Conservation (phyloP, 441 rosid species). For the Mallotus repandus region DNA sequence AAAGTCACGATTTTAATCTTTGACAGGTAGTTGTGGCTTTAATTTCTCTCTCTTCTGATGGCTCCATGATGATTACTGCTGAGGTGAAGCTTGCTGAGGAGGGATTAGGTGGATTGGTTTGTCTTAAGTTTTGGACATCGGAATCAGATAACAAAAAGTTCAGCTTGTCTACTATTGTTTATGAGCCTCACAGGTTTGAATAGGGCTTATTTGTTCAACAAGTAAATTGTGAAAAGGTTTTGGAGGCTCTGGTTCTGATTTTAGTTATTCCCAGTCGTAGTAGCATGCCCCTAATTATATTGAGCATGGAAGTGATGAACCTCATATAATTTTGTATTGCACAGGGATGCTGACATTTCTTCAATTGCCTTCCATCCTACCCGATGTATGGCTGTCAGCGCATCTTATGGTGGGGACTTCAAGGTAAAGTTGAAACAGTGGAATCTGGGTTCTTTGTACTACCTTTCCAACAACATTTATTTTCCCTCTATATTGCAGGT, state of each 20-base stretch:
- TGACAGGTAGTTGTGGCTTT: constrained; percentile 69
- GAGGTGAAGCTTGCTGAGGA: constrained; percentile 92
- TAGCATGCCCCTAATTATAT: not conserved
- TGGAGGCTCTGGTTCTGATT: not conserved
- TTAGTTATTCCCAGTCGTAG: no score
- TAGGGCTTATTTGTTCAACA: not conserved
- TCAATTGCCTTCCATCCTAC: constrained; percentile 78
- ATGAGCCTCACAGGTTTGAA: constrained; percentile 89
- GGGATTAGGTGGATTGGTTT: constrained; percentile 80
- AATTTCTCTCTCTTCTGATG: constrained; percentile 78
- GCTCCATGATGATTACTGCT: constrained; percentile 77
- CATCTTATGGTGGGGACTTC: constrained; percentile 90
- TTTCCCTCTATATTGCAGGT: constrained; percentile 40
- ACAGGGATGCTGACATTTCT: constrained; percentile 79
- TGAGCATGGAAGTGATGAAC: not conserved
- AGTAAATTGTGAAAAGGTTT: not conserved
- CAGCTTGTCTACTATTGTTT: constrained; percentile 76
- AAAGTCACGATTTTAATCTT: constrained; percentile 9
- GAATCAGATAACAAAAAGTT: constrained; percentile 58
- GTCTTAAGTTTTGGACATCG: constrained; percentile 84
- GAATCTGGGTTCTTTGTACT: constrained; percentile 4
- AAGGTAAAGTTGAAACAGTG: constrained; percentile 57
- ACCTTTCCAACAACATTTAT: constrained; percentile 3
- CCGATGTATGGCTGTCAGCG: constrained; percentile 68
- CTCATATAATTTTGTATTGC: constrained; percentile 18